Conservation (phyloP, 352 stramenopile genomes). For the Pythium folliculosum region DNA sequence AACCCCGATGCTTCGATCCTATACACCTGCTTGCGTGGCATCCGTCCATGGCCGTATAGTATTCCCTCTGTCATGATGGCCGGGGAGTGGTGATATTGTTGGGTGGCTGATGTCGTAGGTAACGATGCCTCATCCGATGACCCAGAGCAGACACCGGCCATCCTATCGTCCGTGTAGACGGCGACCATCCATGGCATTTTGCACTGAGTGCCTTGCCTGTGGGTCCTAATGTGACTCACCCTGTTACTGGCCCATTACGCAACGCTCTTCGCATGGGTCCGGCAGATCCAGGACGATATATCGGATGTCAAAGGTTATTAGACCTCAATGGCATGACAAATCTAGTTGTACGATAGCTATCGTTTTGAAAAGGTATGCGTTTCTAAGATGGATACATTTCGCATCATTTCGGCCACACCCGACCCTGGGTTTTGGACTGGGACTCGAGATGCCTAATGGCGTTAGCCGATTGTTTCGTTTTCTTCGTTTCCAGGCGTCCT, state of each 20-base stretch:
- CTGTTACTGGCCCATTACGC: constrained; percentile 6
- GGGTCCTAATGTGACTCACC: not conserved
- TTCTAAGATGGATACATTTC: constrained; percentile 6
- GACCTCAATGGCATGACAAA: not conserved
- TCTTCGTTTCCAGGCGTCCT: not conserved
- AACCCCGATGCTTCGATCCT: no score
- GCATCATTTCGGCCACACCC: not conserved
- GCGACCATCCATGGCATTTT: not conserved
- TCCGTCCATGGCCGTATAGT: no score
- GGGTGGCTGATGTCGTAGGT: not conserved
- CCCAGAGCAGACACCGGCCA: not conserved
- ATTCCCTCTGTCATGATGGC: no score
- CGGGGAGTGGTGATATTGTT: not conserved
- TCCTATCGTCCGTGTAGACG: not conserved
- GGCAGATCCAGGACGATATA: constrained; percentile 1
- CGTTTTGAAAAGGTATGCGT: not conserved
- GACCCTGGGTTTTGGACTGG: not conserved
- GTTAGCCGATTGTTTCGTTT: not conserved
- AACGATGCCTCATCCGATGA: not conserved
- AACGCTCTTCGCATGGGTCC: not conserved
- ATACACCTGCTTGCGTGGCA: no score
- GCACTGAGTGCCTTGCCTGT: not conserved
- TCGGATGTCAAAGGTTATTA: not conserved
- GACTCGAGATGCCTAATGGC: not conserved
- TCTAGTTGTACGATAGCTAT: not conserved